Evolutionary conservation across 805 yeast genomes (phyloP), one percentile per base, ranked within the genome.

Genomic region (Nadsonia fulvescens): DNA sequence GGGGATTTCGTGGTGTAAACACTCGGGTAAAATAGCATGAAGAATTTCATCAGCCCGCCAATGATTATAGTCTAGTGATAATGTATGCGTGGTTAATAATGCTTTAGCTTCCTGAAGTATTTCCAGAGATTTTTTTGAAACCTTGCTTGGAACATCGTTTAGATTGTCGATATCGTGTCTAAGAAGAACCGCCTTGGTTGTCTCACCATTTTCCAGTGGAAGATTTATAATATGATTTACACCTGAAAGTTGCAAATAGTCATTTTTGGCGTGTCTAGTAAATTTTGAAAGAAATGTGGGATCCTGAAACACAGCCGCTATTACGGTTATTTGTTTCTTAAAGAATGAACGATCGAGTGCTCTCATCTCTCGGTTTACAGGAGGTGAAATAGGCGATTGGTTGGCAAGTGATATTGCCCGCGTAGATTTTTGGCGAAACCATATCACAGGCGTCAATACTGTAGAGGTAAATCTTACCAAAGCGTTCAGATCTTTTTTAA

Each of bases 21-120:
- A 58, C 23, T 65, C 73, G 0, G 99, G 98, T 23, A 89, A 49
- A 3, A 82, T 64, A 0, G 93, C 65, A 23, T 59, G 56, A 19
- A 89, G 54, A 9, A 89, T 74, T 38, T 89, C 94, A 30, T 91
- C 98, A 0, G 83, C 61, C 37, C 69, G 70, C 96, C 96, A 89
- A 47, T 67, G 78, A 25, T 67, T 61, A 45, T 89, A 89, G 34
- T 59, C 73, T 26, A 89, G 49, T 0, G 41, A 44, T 31, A 79
- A 54, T 3, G 50, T 55, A 40, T 75, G 70, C 2, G 72, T 66
- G 19, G 49, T 47, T 8, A 75, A 44, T 4, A 46, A 43, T 2
- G 69, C 63, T 1, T 58, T 51, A 22, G 58, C 54, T 15, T 63
- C 61, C 8, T 54, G 38, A 2, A 83, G 48, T 30, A 59, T 59